Conservation (phyloP, 306 rosid species). For the Prunus fruticosa region DNA sequence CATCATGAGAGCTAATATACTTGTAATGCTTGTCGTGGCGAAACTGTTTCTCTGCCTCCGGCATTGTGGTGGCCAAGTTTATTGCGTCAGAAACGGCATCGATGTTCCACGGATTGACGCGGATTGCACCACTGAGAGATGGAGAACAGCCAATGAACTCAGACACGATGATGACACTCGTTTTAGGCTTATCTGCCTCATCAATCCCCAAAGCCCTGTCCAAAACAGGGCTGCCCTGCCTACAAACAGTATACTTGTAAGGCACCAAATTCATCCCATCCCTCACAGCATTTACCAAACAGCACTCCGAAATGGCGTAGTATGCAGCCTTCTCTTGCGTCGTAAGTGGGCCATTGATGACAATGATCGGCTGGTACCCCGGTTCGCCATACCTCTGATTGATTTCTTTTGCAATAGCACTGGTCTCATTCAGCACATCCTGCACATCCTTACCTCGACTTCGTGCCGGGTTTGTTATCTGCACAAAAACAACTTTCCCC, state of each 20-base stretch:
- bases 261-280: slow-evolving; percentile 85
- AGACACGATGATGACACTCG: slow-evolving; percentile 37
- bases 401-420: slow-evolving; percentile 42
- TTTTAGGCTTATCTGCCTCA: slow-evolving; percentile 17
- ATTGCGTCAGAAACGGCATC: too few relatives aligned
- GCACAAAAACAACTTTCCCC: slow-evolving; percentile 58
- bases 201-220: slow-evolving; percentile 37
- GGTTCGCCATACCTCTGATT: slow-evolving; percentile 39
- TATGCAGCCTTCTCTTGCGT: slow-evolving; percentile 54
- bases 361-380: slow-evolving; percentile 48
- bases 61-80: too few relatives aligned
- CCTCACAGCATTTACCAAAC: slow-evolving; percentile 63
- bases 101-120: too few relatives aligned
- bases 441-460: slow-evolving; percentile 66
- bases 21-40: too few relatives aligned
- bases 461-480: slow-evolving; percentile 67
- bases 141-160: too few relatives aligned
- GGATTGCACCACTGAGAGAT: too few relatives aligned
- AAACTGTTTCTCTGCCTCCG: too few relatives aligned
- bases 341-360: slow-evolving; percentile 39
- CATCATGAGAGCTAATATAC: too few relatives aligned
- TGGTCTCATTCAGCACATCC: slow-evolving; percentile 48
- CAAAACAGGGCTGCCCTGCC: slow-evolving; percentile 50
- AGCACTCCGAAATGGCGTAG: slow-evolving; percentile 59
- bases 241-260: slow-evolving; percentile 63